Evolutionary conservation across 495 filamentous ascomycete genomes (phyloP).

Genomic region (Penicillium longicatenatum): DNA sequence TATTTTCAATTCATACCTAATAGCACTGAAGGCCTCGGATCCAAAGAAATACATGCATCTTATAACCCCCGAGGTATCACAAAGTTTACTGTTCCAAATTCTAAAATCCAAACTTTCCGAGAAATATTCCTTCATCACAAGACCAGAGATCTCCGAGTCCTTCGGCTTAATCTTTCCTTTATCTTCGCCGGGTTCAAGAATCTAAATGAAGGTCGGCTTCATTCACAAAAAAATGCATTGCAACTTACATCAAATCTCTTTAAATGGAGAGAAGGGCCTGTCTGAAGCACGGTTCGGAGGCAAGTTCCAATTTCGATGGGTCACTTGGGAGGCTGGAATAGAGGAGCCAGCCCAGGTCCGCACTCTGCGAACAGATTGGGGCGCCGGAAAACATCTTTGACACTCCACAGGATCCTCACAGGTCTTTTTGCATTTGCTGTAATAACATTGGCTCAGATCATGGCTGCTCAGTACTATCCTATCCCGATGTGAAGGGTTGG

Average conservation of each 20-base stretch:
- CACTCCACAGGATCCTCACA: neutral
- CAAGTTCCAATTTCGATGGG: neutral
- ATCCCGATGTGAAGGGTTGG: neutral
- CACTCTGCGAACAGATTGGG: slow-evolving; percentile 12
- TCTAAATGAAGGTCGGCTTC: neutral
- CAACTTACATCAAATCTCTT: neutral
- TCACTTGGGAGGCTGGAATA: neutral
- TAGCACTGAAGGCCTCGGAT: neutral
- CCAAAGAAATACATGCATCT: neutral
- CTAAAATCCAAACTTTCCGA: too few relatives aligned
- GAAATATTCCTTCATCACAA: too few relatives aligned
- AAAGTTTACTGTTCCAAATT: too few relatives aligned
- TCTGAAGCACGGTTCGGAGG: neutral
- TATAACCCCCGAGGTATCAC: neutral
- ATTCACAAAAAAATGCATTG: neutral
- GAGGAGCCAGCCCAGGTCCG: slow-evolving; percentile 17
- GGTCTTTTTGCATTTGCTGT: slow-evolving; percentile 3
- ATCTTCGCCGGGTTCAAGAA: too few relatives aligned
- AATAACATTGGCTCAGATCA: neutral
- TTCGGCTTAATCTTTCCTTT: neutral
- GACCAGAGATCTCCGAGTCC: neutral
- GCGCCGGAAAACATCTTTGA: slow-evolving; percentile 9
- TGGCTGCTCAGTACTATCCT: neutral
- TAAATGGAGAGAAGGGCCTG: slow-evolving; percentile 4
- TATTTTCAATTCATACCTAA: neutral